These are phyloP conservation scores for Alternaria sp. DNA, from an alignment of 2,329 filamentous ascomycete species.

Conservation along the genomic window DNA sequence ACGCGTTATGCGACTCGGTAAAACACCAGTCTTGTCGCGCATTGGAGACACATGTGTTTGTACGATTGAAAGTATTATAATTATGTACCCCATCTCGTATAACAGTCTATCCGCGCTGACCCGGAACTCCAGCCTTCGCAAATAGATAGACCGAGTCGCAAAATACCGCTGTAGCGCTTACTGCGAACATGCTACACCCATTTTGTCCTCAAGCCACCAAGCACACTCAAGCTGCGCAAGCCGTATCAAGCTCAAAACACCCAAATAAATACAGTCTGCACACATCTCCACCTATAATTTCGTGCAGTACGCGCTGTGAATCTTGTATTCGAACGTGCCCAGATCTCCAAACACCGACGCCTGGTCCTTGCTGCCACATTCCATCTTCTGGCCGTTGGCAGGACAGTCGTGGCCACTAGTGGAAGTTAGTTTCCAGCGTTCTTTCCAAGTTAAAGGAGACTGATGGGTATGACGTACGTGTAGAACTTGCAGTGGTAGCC, in stretches of 20 bases:
- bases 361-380: constrained; percentile 1
- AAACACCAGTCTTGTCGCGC: not conserved
- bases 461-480: constrained; percentile 15
- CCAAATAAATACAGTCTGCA: not conserved
- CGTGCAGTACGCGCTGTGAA: not conserved
- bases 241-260: not conserved
- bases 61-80: not conserved
- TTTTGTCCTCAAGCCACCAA: not conserved
- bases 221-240: not conserved
- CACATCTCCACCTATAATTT: not conserved
- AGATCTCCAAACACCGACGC: not conserved
- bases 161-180: not conserved
- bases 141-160: not conserved
- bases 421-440: not conserved
- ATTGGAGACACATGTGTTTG: not conserved
- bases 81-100: not conserved
- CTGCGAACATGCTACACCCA: not conserved
- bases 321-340: not conserved
- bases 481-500: constrained; percentile 28
- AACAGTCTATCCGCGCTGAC: not conserved
- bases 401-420: constrained; percentile 2
- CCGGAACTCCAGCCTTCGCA: not conserved
- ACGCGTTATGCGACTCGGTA: not conserved
- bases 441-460: not conserved
- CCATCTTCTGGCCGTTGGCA: not conserved